Evolutionary conservation across 108 stramenopile genomes (phyloP), one percentile per base, ranked within the genome.

Genomic region (Aurantiochytrium sp.): DNA sequence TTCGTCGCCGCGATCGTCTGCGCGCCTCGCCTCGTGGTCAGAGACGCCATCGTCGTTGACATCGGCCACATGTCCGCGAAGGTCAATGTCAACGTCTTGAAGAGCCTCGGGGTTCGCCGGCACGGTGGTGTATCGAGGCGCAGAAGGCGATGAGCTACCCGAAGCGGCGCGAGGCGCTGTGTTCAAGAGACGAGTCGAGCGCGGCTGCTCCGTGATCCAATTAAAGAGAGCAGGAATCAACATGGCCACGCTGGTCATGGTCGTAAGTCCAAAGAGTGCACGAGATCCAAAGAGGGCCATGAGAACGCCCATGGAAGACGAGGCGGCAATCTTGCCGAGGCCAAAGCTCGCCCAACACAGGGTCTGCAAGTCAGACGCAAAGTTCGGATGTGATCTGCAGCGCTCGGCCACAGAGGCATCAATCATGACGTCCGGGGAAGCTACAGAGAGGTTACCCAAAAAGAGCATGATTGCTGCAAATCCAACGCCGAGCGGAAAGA

Each of bases 371-470:
- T 89, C 89, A 6, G 89, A 44, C 51, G 89, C 73, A 45, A 83
- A 42, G 42, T 59, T 44, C 18, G 89, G 89, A 44, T 83, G 73
- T n/a, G 58, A 43, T 23, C 44, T 10, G 45, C 51, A 83, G 12
- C 59, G 57, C 89, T 89, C 89, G 4, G 89, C 89, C 47, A 72
- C 72, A 6, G 87, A 4, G 25, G 72, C 89, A 55, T 89, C 89
- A 45, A 89, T 49, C 89, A 89, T 89, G 25, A 89, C 89, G 59
- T 89, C 89, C 47, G 89, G 89, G 2, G 73, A 83, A 19, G 89
- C 89, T 42, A 89, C 51, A 5, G 89, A 89, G 49, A 87, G 59
- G 44, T 89, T 89, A 4, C 55, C 89, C 12, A 83, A 6, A 23
- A 89, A 42, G 44, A 89, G 58, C 44, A 87, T 4, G 4, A 12